Evolutionary conservation across 306 rosid species (phyloP).

Genomic region (Chamaecrista fasciculata): DNA sequence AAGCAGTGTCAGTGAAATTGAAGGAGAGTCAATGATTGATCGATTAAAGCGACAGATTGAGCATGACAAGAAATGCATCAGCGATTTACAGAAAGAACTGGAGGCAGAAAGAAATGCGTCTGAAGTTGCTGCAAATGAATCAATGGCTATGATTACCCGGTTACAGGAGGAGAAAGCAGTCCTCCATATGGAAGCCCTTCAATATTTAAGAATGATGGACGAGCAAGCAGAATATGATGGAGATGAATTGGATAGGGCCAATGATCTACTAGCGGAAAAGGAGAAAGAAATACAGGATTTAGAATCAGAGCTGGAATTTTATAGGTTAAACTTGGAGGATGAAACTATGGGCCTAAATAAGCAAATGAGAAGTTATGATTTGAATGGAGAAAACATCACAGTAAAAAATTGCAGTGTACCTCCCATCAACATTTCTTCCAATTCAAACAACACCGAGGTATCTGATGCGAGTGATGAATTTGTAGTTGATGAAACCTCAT

Average conservation of each 20-base stretch:
- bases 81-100: conserved; percentile 56
- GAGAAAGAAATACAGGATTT: conserved; percentile 79
- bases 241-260: conserved; percentile 74
- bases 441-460: conserved; percentile 32
- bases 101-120: conserved; percentile 90
- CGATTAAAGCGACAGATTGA: conserved; percentile 54
- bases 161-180: conserved; percentile 94
- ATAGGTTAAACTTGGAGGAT: conserved; percentile 33
- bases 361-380: conserved; percentile 28
- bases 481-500: conserved; percentile 32
- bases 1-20: conserved; percentile 54
- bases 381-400: conserved; percentile 31
- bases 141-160: conserved; percentile 96
- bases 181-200: conserved; percentile 86
- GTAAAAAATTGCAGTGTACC: conserved; percentile 31
- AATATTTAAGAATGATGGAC: conserved; percentile 90
- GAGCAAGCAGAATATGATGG: conserved; percentile 95
- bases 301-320: conserved; percentile 75
- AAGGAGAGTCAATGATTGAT: conserved; percentile 59
- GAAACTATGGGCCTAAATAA: conserved; percentile 25
- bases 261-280: conserved; percentile 72
- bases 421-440: conserved; percentile 16
- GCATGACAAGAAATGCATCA: conserved; percentile 54
- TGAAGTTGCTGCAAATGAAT: conserved; percentile 72
- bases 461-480: conserved; percentile 35